These are phyloP conservation scores for Penicillium angulare DNA, from an alignment of 495 filamentous ascomycete genomes.

Conservation along the genomic window DNA sequence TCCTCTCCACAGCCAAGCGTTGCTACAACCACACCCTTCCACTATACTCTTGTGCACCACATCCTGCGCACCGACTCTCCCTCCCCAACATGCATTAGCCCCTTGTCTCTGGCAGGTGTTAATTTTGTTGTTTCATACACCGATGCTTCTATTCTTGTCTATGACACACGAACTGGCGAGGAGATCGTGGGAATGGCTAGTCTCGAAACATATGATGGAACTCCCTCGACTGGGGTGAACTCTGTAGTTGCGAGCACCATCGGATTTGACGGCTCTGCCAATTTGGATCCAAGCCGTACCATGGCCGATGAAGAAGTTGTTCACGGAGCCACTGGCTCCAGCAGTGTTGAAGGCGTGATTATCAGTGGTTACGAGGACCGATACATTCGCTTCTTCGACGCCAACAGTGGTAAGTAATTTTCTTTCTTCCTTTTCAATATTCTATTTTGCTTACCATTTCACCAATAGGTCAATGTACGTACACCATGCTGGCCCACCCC, in stretches of 20 bases:
- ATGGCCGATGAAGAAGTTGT: constrained; percentile 65
- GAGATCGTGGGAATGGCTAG: constrained; percentile 91
- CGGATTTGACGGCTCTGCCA: constrained; percentile 68
- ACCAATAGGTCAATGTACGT: constrained; percentile 91
- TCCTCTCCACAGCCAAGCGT: constrained; percentile 85
- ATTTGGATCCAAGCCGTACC: constrained; percentile 61
- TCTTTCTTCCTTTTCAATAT: not conserved
- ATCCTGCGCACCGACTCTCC: constrained; percentile 70
- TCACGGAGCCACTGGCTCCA: constrained; percentile 80
- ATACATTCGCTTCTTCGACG: constrained; percentile 95
- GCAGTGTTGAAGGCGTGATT: constrained; percentile 85
- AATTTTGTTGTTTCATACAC: constrained; percentile 91
- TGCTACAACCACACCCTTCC: constrained; percentile 65
- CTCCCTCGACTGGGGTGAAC: constrained; percentile 79
- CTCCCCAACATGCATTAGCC: constrained; percentile 88
- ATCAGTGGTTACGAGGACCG: constrained; percentile 95
- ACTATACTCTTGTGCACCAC: constrained; percentile 74
- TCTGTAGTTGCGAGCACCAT: constrained; percentile 84
- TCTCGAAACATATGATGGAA: constrained; percentile 88
- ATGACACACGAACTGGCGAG: constrained; percentile 87
- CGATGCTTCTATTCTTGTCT: constrained; percentile 86
- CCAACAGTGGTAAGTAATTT: constrained; percentile 85
- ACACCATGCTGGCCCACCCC: constrained; percentile 95
- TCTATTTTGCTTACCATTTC: constrained; percentile 27
- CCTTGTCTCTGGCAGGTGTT: constrained; percentile 80